Evolutionary conservation across 495 filamentous ascomycete species (phyloP), one percentile per base, ranked within the genome.

Genomic region (Neurospora sp.): DNA sequence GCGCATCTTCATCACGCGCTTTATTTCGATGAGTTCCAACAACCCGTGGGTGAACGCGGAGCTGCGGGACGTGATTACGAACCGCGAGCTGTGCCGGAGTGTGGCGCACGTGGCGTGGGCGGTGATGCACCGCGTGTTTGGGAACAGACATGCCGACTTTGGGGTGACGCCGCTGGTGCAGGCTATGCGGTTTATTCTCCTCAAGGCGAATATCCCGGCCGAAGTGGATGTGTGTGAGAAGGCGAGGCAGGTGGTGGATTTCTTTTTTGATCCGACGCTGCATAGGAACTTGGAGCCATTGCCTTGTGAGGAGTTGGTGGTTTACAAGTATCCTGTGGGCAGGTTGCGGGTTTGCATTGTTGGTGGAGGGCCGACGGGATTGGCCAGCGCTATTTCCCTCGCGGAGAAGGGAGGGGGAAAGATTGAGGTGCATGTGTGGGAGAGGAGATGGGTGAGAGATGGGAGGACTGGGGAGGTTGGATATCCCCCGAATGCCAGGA

Each of bases 251-350:
- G 77, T 82, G 7, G 70, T 82, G 11, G 81, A 83, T 74, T 83
- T 83, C 74, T 83, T 82, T 73, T 83, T 83, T 71, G 81, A 83
- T 70, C 81, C 81, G 49, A 78, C 80, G 10, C 49, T 83, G 23
- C 77, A 79, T 4, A 74, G 81, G 18, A 82, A 83, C 49, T 60
- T 79, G 4, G 72, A 75, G 11, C 77, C 80, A 0, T 27, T 78
- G 16, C 81, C 78, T 1, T 69, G 71, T 11, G 80, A 77, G 39
- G 76, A 79, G n/a, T 44, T 78, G 5, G 74, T 80, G 10, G 38
- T 60, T 0, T 81, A 80, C 73, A 73, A 69, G 38, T 83, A 83
- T 71, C 78, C 80, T 1, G 76, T 80, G 9, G 81, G 77, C 8
- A 76, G 80, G 14, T 72, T 83, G 14, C 74, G 76, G 37, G 76